Percentiles rank a stretch among this genome's conserved stretches.
These are phyloP conservation scores for Vitis hybrid DNA, from an alignment of 177 flowering plant species.

Conservation along the genomic window DNA sequence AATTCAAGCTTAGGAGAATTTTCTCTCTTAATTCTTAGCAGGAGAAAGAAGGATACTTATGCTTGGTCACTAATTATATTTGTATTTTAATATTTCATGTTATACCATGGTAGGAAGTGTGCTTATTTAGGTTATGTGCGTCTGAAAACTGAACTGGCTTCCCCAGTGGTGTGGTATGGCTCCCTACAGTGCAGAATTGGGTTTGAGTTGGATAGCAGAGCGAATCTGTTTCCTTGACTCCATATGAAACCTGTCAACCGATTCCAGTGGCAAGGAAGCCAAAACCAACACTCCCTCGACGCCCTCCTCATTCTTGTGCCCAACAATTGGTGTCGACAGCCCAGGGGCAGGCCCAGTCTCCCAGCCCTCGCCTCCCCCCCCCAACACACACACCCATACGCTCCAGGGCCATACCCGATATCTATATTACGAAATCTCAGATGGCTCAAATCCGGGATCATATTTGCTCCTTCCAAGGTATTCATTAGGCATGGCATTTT, in stretches of 20 bases:
- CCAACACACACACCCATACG: conserved; percentile 4
- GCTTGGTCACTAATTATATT: too few species aligned
- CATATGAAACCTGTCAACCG: conserved; percentile 8
- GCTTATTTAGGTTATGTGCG: too few species aligned
- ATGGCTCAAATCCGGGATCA: conserved; percentile 23
- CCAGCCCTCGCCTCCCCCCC: conserved; percentile 9
- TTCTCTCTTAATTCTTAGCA: too few species aligned
- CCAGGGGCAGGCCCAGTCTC: conserved; percentile 17
- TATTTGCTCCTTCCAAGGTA: conserved; percentile 16
- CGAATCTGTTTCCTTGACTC: background rate
- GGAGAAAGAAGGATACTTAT: too few species aligned
- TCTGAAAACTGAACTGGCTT: too few species aligned
- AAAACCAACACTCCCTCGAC: conserved; percentile 24
- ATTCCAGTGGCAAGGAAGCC: conserved; percentile 18
- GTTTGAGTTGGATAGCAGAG: too few species aligned
- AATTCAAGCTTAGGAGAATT: too few species aligned
- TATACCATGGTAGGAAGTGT: too few species aligned
- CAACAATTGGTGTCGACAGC: conserved; percentile 22
- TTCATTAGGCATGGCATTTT: too few species aligned
- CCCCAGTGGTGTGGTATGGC: too few species aligned
- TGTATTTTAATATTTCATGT: too few species aligned
- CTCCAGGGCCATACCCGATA: conserved; percentile 25
- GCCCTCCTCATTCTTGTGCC: conserved; percentile 13
- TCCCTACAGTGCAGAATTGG: too few species aligned
- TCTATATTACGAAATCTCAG: conserved; percentile 23